A percentile compares a stretch with the other conserved stretches of the same genome.
phyloP scores from a whole-genome alignment of 345 rosid species.

The Pugionium cornutum region DNA sequence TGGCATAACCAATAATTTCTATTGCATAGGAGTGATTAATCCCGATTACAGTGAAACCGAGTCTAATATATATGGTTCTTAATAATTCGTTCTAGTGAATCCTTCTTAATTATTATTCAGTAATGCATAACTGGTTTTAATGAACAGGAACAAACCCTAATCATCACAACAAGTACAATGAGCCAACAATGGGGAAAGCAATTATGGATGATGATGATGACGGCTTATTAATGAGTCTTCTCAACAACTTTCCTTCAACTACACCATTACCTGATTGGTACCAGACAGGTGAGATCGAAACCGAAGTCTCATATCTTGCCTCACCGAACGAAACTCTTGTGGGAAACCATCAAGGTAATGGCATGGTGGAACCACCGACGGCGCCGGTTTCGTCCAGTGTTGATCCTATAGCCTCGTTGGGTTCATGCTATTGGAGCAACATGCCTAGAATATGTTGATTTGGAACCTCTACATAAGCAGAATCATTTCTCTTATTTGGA shows the following conservation, averaged over 20 bases:
- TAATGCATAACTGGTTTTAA: neutral
- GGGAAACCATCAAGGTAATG: constrained; percentile 25
- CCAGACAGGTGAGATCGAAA: constrained; percentile 27
- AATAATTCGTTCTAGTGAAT: no score
- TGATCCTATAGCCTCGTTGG: constrained; percentile 41
- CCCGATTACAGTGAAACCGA: neutral
- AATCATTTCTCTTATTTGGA: constrained; percentile 24
- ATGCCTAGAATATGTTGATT: constrained; percentile 60
- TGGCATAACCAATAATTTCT: neutral
- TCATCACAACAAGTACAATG: constrained; percentile 34
- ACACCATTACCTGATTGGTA: constrained; percentile 73
- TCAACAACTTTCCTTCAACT: constrained; percentile 62
- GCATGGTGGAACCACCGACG: constrained; percentile 23
- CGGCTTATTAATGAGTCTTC: constrained; percentile 57
- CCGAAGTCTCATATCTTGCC: constrained; percentile 32
- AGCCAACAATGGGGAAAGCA: constrained; percentile 44
- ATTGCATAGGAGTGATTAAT: neutral
- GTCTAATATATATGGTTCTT: neutral
- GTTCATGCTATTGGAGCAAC: constrained; percentile 56
- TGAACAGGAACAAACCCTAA: constrained; percentile 40
- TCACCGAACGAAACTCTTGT: constrained; percentile 24
- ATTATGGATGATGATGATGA: constrained; percentile 59
- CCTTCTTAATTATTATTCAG: no score
- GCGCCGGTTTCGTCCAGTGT: constrained; percentile 19
- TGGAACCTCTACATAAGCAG: constrained; percentile 17